Percentiles rank a stretch among this genome's conserved stretches.
These are phyloP conservation scores for Neurospora tetrasperma DNA, from an alignment of 495 filamentous ascomycete species.

Conservation along the genomic window DNA sequence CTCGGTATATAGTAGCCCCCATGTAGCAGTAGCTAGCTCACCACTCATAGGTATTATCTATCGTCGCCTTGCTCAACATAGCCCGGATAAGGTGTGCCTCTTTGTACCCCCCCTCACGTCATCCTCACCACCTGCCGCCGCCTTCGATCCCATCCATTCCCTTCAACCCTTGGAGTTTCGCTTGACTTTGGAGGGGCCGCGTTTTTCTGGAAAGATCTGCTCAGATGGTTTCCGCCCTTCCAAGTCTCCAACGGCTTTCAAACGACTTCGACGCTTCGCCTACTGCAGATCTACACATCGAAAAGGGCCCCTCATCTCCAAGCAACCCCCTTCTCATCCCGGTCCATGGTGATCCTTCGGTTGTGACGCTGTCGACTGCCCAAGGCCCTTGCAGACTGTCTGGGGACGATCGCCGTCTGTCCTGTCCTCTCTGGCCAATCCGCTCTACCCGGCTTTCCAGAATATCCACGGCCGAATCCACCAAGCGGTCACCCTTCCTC, in stretches of 20 bases:
- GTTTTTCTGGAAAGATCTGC: background rate
- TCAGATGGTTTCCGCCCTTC: background rate
- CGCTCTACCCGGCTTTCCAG: background rate
- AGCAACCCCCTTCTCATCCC: background rate
- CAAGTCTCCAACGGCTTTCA: background rate
- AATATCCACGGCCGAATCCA: background rate
- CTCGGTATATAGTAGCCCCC: background rate
- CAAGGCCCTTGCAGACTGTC: background rate
- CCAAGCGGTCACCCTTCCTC: background rate
- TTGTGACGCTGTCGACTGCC: background rate
- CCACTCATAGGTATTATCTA: background rate
- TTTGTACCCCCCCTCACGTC: background rate
- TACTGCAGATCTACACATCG: background rate
- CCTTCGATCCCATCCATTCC: background rate
- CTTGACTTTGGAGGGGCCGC: background rate
- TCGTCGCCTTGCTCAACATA: background rate
- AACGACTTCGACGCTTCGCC: background rate
- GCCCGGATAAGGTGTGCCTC: background rate
- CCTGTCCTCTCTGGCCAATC: background rate
- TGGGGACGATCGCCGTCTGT: background rate
- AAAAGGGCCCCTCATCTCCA: background rate
- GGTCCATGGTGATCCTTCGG: background rate
- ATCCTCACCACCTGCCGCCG: background rate
- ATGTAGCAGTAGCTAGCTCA: background rate
- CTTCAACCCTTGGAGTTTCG: background rate